phyloP scores from a whole-genome alignment of 2,329 filamentous ascomycete species.

The Nigrospora oryzae region DNA sequence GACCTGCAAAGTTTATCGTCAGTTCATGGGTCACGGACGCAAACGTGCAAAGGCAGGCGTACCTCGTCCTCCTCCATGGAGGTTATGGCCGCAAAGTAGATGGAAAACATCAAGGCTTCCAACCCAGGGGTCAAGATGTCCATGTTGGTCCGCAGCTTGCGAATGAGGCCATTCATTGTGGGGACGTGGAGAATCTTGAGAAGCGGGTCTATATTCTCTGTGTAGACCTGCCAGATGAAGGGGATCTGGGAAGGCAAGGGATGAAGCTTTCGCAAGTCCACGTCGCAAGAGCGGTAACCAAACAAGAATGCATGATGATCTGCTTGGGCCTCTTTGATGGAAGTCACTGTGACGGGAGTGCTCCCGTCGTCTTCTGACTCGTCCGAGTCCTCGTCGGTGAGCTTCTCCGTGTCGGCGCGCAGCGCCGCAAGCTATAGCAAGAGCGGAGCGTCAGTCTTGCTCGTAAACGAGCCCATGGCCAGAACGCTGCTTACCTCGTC shows the following conservation, averaged over 20 bases:
- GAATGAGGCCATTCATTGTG: conserved; percentile 52
- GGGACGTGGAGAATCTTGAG: conserved; percentile 66
- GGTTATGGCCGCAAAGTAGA: conserved; percentile 50
- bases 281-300: conserved; percentile 62
- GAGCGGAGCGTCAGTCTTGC: conserved; percentile 9
- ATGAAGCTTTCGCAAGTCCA: conserved; percentile 57
- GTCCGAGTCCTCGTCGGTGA: conserved; percentile 48
- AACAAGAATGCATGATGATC: conserved; percentile 66
- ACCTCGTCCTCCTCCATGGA: conserved; percentile 55
- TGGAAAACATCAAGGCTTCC: conserved; percentile 56
- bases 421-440: conserved; percentile 30
- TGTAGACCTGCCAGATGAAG: conserved; percentile 62
- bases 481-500: conserved; percentile 50
- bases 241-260: conserved; percentile 57
- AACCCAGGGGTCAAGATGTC: conserved; percentile 46
- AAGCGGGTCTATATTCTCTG: conserved; percentile 66
- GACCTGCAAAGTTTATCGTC: conserved; percentile 29
- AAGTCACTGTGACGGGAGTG: conserved; percentile 30
- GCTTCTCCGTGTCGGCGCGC: conserved; percentile 37
- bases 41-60: conserved; percentile 5
- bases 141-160: conserved; percentile 50
- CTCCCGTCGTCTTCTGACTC: conserved; percentile 52
- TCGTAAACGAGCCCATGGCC: not conserved
- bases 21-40: not conserved
- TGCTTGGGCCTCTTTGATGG: conserved; percentile 19